A percentile compares a stretch with the other conserved stretches of the same genome.
phyloP scores from a whole-genome alignment of 148 eudicot species.

The Vaccinium vitisidaea region DNA sequence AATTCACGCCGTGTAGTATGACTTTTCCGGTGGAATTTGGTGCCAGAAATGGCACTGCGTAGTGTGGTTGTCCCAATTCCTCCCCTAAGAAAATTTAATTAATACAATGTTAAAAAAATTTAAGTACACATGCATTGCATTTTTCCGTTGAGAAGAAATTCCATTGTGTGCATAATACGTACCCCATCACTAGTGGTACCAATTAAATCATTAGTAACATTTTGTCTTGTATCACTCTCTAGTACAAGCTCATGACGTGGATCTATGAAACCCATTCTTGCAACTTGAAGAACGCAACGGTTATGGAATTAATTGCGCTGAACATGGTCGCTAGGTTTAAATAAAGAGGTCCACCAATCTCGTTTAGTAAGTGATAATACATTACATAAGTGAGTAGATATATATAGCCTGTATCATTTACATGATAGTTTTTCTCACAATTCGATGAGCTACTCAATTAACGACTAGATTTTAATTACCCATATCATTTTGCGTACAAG shows the following conservation, averaged over 20 bases:
- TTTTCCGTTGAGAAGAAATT: not conserved
- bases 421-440: no score
- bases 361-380: not conserved
- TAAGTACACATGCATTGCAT: no score
- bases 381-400: no score
- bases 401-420: no score
- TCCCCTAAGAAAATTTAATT: constrained; percentile 49
- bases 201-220: not conserved
- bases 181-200: not conserved
- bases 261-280: not conserved
- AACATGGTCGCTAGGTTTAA: not conserved
- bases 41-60: constrained; percentile 72
- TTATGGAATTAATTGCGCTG: not conserved
- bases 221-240: no score
- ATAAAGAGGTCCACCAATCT: not conserved
- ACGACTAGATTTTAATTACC: not conserved
- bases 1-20: constrained; percentile 77
- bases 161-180: not conserved
- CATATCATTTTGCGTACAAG: no score
- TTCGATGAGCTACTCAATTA: not conserved
- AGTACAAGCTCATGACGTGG: no score
- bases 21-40: constrained; percentile 80
- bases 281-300: not conserved
- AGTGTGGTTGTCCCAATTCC: constrained; percentile 65
- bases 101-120: not conserved